Evolutionary conservation across 176 grass and related monocot genomes (phyloP), one percentile per base, ranked within the genome.

Genomic region (Lolium multiflorum): DNA sequence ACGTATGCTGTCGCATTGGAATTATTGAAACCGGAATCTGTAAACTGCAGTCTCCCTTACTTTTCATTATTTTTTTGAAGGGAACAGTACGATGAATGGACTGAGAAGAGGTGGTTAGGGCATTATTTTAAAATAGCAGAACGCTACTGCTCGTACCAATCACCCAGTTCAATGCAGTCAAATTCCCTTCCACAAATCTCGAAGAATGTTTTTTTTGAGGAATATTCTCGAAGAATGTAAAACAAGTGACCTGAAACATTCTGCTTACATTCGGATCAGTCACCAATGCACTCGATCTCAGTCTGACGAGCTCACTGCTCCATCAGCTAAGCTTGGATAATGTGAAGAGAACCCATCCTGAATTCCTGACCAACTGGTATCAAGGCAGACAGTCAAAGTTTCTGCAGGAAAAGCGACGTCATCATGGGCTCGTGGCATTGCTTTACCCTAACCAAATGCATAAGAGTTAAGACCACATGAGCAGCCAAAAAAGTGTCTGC

Each of bases 1-100:
- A 85, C 77, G 58, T n/a, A 81, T 91, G 89, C 82, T 88, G 89
- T 84, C 82, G 21, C 82, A 71, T 81, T 81, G 81, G 85, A 91
- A 81, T 88, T 61, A 91, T 88, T 87, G 22, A 81, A 80, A 61
- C 41, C 68, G 50, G 81, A 87, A 87, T 87, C 75, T 80, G 49
- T 0, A 31, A 67, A 80, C 31, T 35, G 31, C 81, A 79, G 89
- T 21, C 21, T 51, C 16, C 16, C 20, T 13, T 61, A 9, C 58
- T 51, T 59, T 87, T 86, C 12, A 8, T 4, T 80, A 61, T 46
- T 0, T 76, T 76, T 87, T 16, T 76, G 39, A 81, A 88, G 2
- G 61, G 21, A 84, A 28, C 49, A 60, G 68, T 52, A 67, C 7
- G 41, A 70, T 62, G 81, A 7, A 62, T 71, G 71, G 12, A 35